Conservation (phyloP, 192 early-diverging fungal genomes). For the Coemansia sp. region DNA sequence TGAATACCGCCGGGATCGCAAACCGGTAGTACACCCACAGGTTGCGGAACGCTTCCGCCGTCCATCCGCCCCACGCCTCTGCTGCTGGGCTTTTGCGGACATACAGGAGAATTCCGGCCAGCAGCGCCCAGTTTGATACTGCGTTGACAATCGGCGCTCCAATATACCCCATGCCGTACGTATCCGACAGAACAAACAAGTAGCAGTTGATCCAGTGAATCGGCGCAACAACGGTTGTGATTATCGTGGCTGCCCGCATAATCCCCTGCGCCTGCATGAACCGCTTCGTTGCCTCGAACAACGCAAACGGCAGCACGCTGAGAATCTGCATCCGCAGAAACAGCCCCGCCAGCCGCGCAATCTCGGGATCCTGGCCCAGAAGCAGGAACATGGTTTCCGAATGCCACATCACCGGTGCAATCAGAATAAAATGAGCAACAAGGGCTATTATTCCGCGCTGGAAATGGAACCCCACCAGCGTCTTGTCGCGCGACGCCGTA, state of each 20-base stretch:
- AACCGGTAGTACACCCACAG: constrained; percentile 64
- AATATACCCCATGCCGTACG: constrained; percentile 69
- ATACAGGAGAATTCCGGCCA: constrained; percentile 65
- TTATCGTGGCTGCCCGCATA: constrained; percentile 58
- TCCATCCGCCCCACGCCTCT: constrained; percentile 29
- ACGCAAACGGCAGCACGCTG: constrained; percentile 70
- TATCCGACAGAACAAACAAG: constrained; percentile 67
- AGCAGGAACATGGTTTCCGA: constrained; percentile 64
- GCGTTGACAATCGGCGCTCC: constrained; percentile 79
- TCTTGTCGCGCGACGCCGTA: constrained; percentile 14
- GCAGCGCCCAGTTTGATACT: constrained; percentile 70
- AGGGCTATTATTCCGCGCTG: constrained; percentile 21
- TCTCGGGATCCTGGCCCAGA: constrained; percentile 63
- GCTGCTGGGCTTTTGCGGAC: constrained; percentile 59
- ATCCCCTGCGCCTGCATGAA: constrained; percentile 82
- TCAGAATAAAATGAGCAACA: constrained; percentile 6
- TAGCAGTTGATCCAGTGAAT: constrained; percentile 77
- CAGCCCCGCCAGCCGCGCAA: constrained; percentile 58
- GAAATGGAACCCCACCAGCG: constrained; percentile 17
- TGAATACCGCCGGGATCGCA: constrained; percentile 33
- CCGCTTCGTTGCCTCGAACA: constrained; percentile 79
- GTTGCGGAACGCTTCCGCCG: constrained; percentile 61
- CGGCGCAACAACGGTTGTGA: constrained; percentile 58
- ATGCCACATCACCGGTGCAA: constrained; percentile 18
- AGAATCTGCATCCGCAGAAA: constrained; percentile 69